Evolutionary conservation across 768 basidiomycete genomes (phyloP), one percentile per base, ranked within the genome.

Genomic region (Serendipita indica): DNA sequence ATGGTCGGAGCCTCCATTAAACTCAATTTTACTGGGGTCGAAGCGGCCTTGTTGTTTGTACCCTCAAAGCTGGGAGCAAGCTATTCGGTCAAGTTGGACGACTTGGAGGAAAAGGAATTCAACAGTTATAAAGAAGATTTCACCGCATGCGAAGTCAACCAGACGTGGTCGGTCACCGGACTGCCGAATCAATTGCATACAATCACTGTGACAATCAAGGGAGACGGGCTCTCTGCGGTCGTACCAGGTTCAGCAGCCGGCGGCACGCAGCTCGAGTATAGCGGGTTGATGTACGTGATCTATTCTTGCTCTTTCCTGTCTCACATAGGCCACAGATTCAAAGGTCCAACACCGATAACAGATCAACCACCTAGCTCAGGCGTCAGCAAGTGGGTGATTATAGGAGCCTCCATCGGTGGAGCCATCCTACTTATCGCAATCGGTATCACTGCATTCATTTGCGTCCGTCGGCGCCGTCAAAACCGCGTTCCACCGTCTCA

Each of bases 281-380:
- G 30, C 22, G 49, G 49, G 3, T 28, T 54, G 4, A 54, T 54
- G 49, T 54, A 54, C 49, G 49, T 46, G 25, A 37, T 37, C n/a
- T 20, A 25, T 12, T 12, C 45, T 16, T 16, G 49, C 22, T 1
- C 16, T 43, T n/a, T 43, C 41, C 22, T 54, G 3, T 27, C 22
- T 27, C 22, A 30, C 49, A 10, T 22, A 54, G 20, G 7, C 16
- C 32, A 54, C 30, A 54, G 49, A 7, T 54, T 20, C 49, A 54
- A 27, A 27, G 49, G 49, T 12, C 49, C 49, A 16, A 12, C 12
- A 30, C 20, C 12, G 20, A 16, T 3, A 54, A 7, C 49, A 22
- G 4, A 18, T 4, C 4, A 16, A 4, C 4, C 22, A 54, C 22
- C 49, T 6, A 16, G 30, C 22, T 22, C 7, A 3, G 49, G 49